A percentile compares a stretch with the other conserved stretches of the same genome.
Conservation (phyloP, 371 early-diverging fungal species). For the Rhizopus microsporus region DNA sequence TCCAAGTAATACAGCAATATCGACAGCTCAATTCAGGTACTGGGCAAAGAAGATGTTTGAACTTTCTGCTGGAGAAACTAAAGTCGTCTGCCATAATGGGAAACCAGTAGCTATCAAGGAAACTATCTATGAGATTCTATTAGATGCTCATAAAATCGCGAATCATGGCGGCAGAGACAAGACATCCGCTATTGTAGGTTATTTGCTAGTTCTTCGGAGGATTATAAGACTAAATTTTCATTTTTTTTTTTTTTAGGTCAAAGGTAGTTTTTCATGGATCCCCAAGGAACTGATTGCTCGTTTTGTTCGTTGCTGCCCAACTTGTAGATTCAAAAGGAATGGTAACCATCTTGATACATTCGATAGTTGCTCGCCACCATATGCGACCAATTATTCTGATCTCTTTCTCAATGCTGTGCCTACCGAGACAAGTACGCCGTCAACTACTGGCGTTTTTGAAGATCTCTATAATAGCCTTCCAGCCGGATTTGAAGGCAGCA, state of each 20-base stretch:
- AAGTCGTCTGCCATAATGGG: conserved; percentile 36
- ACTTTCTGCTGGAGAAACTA: conserved; percentile 25
- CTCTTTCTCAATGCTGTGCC: too few relatives aligned
- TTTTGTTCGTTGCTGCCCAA: conserved; percentile 11
- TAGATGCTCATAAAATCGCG: conserved; percentile 44
- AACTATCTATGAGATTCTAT: conserved; percentile 43
- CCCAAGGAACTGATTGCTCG: conserved; percentile 13
- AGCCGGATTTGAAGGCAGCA: too few relatives aligned
- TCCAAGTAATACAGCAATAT: conserved; percentile 47
- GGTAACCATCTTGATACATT: neutral
- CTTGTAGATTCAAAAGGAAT: conserved; percentile 4
- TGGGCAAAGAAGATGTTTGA: conserved; percentile 54
- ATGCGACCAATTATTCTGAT: too few relatives aligned
- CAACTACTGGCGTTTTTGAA: too few relatives aligned
- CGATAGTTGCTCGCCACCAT: too few relatives aligned
- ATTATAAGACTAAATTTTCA: neutral
- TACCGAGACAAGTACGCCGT: too few relatives aligned
- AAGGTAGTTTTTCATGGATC: conserved; percentile 9
- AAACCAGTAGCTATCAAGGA: conserved; percentile 47
- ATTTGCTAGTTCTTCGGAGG: neutral
- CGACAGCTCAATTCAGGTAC: conserved; percentile 49
- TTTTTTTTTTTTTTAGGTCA: conserved; percentile 6
- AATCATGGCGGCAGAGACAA: conserved; percentile 51
- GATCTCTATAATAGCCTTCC: too few relatives aligned
- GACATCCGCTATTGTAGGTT: conserved; percentile 44